Conservation (phyloP, 2,329 filamentous ascomycete genomes). For the Venturia oleaginea region DNA sequence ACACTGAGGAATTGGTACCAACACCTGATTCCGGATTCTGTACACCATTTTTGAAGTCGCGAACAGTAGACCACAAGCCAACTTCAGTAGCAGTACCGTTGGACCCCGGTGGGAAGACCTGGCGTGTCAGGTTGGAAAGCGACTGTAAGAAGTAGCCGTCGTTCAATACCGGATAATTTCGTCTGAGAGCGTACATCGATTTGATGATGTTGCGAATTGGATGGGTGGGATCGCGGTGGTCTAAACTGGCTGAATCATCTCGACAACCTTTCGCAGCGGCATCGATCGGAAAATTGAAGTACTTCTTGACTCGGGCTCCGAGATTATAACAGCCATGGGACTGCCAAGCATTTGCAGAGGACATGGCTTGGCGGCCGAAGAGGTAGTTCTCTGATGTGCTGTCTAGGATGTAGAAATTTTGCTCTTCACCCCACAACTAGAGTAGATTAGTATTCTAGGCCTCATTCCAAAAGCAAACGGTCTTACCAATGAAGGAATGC, state of each 20-base stretch:
- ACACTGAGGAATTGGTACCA: slow-evolving; percentile 36
- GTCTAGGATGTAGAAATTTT: slow-evolving; percentile 55
- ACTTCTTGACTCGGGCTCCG: slow-evolving; percentile 46
- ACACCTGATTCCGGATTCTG: slow-evolving; percentile 39
- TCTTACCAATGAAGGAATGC: slow-evolving; percentile 50
- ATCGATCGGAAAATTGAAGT: slow-evolving; percentile 49
- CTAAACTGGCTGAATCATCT: slow-evolving; percentile 47
- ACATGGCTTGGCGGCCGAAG: slow-evolving; percentile 56
- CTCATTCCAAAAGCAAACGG: too few species aligned
- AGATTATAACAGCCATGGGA: slow-evolving; percentile 55
- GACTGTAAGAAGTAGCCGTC: slow-evolving; percentile 48
- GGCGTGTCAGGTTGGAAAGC: slow-evolving; percentile 46
- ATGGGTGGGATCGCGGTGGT: slow-evolving; percentile 54
- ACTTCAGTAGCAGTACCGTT: slow-evolving; percentile 20
- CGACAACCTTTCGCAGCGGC: slow-evolving; percentile 46
- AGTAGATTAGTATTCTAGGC: too few species aligned
- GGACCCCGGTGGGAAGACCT: slow-evolving; percentile 20
- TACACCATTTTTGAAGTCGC: slow-evolving; percentile 41
- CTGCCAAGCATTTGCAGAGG: slow-evolving; percentile 53
- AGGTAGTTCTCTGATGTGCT: slow-evolving; percentile 57
- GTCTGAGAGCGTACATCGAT: slow-evolving; percentile 51
- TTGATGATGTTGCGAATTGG: slow-evolving; percentile 53
- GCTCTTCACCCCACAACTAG: slow-evolving; percentile 62
- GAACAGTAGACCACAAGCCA: slow-evolving; percentile 49
- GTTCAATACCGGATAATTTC: slow-evolving; percentile 48